Evolutionary conservation across 2,329 filamentous ascomycete genomes (phyloP).

Genomic region (Ceratocystis harringtonii): DNA sequence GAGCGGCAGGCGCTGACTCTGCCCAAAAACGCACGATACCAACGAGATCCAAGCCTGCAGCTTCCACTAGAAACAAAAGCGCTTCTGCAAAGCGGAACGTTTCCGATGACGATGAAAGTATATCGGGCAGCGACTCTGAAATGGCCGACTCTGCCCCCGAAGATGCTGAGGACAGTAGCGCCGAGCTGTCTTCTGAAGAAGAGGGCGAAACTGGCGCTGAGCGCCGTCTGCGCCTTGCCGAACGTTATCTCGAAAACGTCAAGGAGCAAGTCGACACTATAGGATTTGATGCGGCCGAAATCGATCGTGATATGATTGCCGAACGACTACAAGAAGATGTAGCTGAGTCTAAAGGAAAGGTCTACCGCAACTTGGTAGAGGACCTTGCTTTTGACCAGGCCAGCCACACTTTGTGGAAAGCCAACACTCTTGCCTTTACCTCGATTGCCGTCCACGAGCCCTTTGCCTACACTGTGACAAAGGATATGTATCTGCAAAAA

Average conservation of each 20-base stretch:
- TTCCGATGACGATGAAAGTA: conserved; percentile 51
- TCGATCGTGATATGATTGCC: conserved; percentile 84
- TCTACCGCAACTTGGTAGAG: conserved; percentile 66
- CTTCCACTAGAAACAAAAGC: not conserved
- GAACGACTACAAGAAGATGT: conserved; percentile 84
- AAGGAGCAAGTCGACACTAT: conserved; percentile 58
- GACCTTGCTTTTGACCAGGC: conserved; percentile 56
- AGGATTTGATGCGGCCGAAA: conserved; percentile 86
- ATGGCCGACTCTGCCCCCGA: conserved; percentile 30
- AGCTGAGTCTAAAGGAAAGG: conserved; percentile 75
- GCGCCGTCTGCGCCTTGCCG: conserved; percentile 69
- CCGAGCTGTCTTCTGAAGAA: conserved; percentile 43
- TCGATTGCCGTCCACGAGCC: conserved; percentile 65
- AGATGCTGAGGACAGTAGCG: conserved; percentile 30
- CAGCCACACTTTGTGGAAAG: conserved; percentile 57
- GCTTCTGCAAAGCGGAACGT: conserved; percentile 6
- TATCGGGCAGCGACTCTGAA: conserved; percentile 62
- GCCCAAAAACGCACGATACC: conserved; percentile 15
- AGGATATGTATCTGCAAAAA: conserved; percentile 72
- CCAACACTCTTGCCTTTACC: conserved; percentile 64
- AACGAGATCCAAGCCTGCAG: conserved; percentile 9
- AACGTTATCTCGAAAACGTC: conserved; percentile 85
- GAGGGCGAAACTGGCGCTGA: conserved; percentile 83
- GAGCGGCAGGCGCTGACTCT: conserved; percentile 37
- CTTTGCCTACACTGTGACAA: conserved; percentile 76